Conservation (phyloP, 805 yeast genomes). For the Saccharomyces eubayanus region DNA sequence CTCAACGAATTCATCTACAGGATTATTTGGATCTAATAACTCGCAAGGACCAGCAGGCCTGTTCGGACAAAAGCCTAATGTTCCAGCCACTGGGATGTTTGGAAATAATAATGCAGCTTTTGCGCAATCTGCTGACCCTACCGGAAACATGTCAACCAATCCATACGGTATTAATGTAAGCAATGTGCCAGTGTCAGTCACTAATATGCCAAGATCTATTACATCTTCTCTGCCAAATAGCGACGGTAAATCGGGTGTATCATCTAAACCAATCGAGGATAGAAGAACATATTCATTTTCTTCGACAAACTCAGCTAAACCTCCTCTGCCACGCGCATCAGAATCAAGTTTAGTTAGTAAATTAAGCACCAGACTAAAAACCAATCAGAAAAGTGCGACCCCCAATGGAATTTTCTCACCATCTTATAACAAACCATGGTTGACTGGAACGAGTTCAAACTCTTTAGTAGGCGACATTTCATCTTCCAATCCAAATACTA, state of each 20-base stretch:
- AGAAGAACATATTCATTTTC: conserved; percentile 16
- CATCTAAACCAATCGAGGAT: conserved; percentile 5
- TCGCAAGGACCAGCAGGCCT: conserved; percentile 1
- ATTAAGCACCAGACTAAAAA: conserved; percentile 31
- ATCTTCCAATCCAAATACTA: conserved; percentile 3
- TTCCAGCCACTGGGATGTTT: conserved; percentile 10
- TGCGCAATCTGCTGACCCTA: conserved; percentile 8
- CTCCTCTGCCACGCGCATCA: conserved; percentile 7
- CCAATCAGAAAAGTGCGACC: conserved; percentile 22
- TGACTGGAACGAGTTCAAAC: conserved; percentile 1
- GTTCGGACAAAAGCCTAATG: conserved; percentile 6
- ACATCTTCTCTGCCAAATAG: conserved; percentile 23
- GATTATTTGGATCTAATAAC: conserved; percentile 8
- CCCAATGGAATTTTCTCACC: conserved; percentile 35
- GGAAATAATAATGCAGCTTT: conserved; percentile 12
- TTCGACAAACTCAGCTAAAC: conserved; percentile 16
- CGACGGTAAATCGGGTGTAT: background rate
- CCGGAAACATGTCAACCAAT: conserved; percentile 12
- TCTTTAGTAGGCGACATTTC: background rate
- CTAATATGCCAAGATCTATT: conserved; percentile 34
- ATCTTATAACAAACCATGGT: conserved; percentile 11
- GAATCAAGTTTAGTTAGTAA: conserved; percentile 30
- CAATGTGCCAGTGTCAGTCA: conserved; percentile 22
- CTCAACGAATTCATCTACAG: conserved; percentile 1
- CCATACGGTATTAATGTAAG: conserved; percentile 30